Base-by-base conservation (phyloP, 331 rosid species). In the Quercus lobata region DNA sequence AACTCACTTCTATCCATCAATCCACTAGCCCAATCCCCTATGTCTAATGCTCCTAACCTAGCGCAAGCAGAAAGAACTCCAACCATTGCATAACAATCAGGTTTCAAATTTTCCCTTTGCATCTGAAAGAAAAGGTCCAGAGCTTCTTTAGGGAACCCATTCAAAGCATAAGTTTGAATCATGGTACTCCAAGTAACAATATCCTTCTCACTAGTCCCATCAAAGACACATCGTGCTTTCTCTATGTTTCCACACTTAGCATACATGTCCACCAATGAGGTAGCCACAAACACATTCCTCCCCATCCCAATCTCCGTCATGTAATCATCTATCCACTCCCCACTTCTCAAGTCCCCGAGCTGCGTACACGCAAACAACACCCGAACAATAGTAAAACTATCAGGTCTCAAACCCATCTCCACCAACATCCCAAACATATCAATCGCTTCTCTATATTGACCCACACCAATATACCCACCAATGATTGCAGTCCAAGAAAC, bases 401-500 rank as follows among this genome's bases (percentile, higher is more conserved):
- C 94, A n/a, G 97, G 94, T 66, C 68, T 84, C 87, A 92, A 49
- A 73, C 91, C 90, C 90, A 81, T 88, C 84, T 87, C 88, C 83
- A 90, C 53, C 32, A 81, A 84, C 71, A 75, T 78, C 29, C 86
- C 60, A 75, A 90, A 92, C 81, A 84, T 78, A 46, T 77, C 79
- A 75, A 90, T 76, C 2, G 91, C 93, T 46, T 90, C 91, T 10
- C 63, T 66, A 71, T 10, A 88, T 46, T 32, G 65, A 6, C 90
- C 83, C 41, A 60, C 85, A 34, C 72, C 84, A 78, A 84, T 83
- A 63, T 79, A 90, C 73, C 91, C 97, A 46, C 91, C 81, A 70
- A 92, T 87, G 16, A 92, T 80, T 3, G 92, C 90, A 11, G 97
- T 90, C 91, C 94, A 90, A 81, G 92, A 88, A 15, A 88, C 90